These are phyloP conservation scores for Sporothrix phasma DNA, from an alignment of 2,329 filamentous ascomycete species.

Conservation along the genomic window DNA sequence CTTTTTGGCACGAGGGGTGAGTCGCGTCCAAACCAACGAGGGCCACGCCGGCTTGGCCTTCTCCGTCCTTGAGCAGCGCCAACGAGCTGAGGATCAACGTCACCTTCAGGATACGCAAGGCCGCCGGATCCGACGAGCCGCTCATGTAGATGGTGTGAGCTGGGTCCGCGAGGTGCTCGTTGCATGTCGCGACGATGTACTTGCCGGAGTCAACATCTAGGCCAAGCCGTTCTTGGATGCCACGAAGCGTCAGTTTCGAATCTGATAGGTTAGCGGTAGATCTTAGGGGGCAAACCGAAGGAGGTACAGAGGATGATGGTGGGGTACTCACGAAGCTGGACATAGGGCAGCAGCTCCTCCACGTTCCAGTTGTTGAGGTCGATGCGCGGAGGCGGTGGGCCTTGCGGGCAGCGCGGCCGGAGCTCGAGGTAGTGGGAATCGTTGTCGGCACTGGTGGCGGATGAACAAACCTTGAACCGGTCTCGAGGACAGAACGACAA, in stretches of 20 bases:
- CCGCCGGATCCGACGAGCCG: conserved; percentile 10
- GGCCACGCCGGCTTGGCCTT: conserved; percentile 5
- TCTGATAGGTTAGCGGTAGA: conserved; percentile 5
- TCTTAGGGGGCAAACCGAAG: neutral
- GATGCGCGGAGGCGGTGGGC: conserved; percentile 16
- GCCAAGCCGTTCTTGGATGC: conserved; percentile 13
- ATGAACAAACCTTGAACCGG: conserved; percentile 1
- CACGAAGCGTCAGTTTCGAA: conserved; percentile 1
- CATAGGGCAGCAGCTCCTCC: conserved; percentile 16
- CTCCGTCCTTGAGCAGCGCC: conserved; percentile 7
- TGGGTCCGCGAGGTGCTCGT: conserved; percentile 9
- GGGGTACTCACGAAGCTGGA: conserved; percentile 14
- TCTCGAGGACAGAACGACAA: conserved; percentile 2
- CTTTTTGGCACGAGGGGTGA: neutral
- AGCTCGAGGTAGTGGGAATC: conserved; percentile 16
- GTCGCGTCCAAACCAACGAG: conserved; percentile 13
- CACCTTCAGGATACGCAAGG: conserved; percentile 16
- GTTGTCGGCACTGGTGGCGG: neutral
- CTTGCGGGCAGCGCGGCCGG: conserved; percentile 16
- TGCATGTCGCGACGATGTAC: conserved; percentile 5
- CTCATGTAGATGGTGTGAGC: conserved; percentile 1
- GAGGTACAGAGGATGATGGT: neutral
- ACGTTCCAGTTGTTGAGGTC: conserved; percentile 8
- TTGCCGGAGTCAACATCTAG: conserved; percentile 4
- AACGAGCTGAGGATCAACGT: conserved; percentile 12